Evolutionary conservation across 1,284 basidiomycete species (phyloP).

Genomic region (Sporisorium iseilematis-ciliati): DNA sequence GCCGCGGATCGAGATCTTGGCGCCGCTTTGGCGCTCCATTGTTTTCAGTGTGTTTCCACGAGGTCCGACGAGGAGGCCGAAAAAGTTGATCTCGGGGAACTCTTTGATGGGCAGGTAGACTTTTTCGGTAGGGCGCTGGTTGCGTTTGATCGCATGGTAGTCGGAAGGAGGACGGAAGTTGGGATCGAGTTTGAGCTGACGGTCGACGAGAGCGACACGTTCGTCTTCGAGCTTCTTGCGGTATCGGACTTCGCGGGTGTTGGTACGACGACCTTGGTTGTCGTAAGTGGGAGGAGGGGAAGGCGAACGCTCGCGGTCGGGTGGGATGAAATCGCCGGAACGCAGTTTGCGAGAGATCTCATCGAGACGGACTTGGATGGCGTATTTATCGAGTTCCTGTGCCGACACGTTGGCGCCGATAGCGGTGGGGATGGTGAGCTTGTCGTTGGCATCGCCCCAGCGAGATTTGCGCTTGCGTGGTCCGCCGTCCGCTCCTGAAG

Average conservation of each 20-base stretch:
- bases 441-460: constrained; percentile 64
- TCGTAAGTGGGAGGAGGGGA: constrained; percentile 98
- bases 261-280: constrained; percentile 93
- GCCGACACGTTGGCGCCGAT: constrained; percentile 61
- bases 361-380: constrained; percentile 78
- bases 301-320: constrained; percentile 91
- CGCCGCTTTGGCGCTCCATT: constrained; percentile 98
- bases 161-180: constrained; percentile 96
- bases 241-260: constrained; percentile 97
- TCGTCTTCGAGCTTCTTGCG: constrained; percentile 98
- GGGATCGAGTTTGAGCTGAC: constrained; percentile 96
- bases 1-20: constrained; percentile 97
- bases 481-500: constrained; percentile 33
- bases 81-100: constrained; percentile 99
- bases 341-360: constrained; percentile 96
- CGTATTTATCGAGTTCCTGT: constrained; percentile 67
- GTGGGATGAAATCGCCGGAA: constrained; percentile 93
- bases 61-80: constrained; percentile 96
- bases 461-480: constrained; percentile 66
- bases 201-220: constrained; percentile 90
- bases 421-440: constrained; percentile 62
- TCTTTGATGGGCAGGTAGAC: constrained; percentile 99
- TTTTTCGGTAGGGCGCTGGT: constrained; percentile 83
- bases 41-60: constrained; percentile 99
- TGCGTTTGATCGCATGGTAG: constrained; percentile 85